Evolutionary conservation across 257 asterid species (phyloP), one percentile per base, ranked within the genome.

Genomic region (Fraxinus quadrangulata): DNA sequence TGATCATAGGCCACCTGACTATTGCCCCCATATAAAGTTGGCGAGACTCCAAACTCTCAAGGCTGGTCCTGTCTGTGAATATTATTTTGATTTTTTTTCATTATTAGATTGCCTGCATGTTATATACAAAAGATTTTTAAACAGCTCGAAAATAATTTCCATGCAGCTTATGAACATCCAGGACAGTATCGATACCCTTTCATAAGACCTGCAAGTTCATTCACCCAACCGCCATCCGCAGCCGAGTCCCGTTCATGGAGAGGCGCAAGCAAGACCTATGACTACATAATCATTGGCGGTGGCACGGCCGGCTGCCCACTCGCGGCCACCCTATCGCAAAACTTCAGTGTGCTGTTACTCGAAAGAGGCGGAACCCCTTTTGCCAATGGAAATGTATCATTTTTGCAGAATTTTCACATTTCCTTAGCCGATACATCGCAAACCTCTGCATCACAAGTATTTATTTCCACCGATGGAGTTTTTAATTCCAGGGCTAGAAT

Each of bases 251-350:
- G 4, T 23, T n/a, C 31, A 24, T 61, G 16, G 26, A 14, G 1
- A 47, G 84, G 76, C 3, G 31, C 10, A 0, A 33, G 23, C 10
- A 40, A 26, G 17, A 14, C 14, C 0, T 93, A 81, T 78, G 99
- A 95, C 67, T 93, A 95, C 92, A 95, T 95, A 71, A 81, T 93
- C 13, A 92, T 91, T 16, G 99, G 99, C 21, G 99, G 99, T 4
- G 99, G 98, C 59, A 92, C 99, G 63, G 98, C 98, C 23, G 99
- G 99, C 1, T 95, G 99, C 82, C 98, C 99, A 6, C 84, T 95
- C 19, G 99, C 99, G 2, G 82, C 98, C 14, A 95, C 99, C 0
- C 87, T 95, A 61, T 91, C 99, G 1, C 90, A 77, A 71, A 93
- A 90, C 82, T 93, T 65, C 88, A 85, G 83, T 30, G 99, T 95